A percentile compares a stretch with the other conserved stretches of the same genome.
These are phyloP conservation scores for Eragrostis curvula DNA, from an alignment of 176 grass and related monocot species.

Conservation along the genomic window DNA sequence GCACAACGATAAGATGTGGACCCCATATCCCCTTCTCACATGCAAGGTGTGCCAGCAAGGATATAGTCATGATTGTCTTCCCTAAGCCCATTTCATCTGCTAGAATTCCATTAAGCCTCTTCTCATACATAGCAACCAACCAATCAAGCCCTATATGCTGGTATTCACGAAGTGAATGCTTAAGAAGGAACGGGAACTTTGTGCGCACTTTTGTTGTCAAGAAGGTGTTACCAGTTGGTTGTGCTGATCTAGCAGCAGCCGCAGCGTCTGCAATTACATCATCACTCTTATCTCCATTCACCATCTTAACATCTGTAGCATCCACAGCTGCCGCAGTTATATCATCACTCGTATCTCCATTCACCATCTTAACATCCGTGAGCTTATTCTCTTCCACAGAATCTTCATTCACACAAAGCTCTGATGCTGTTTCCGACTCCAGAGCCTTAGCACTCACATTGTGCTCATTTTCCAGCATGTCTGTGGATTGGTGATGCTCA, in stretches of 20 bases:
- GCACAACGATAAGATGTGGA: slow-evolving; percentile 98
- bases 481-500: slow-evolving; percentile 39
- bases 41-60: slow-evolving; percentile 89
- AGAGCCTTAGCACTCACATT: slow-evolving; percentile 7
- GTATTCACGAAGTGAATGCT: slow-evolving; percentile 97
- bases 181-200: slow-evolving; percentile 97
- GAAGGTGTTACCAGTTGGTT: slow-evolving; percentile 99
- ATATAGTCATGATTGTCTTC: slow-evolving; percentile 99
- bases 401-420: slow-evolving; percentile 35
- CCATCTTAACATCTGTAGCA: slow-evolving; percentile 53
- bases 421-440: slow-evolving; percentile 33
- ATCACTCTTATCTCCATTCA: slow-evolving; percentile 59
- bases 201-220: slow-evolving; percentile 92
- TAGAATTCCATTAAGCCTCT: slow-evolving; percentile 98
- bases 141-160: slow-evolving; percentile 99
- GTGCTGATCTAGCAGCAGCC: slow-evolving; percentile 94
- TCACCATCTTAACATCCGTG: slow-evolving; percentile 43
- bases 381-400: slow-evolving; percentile 43
- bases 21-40: slow-evolving; percentile 99
- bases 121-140: slow-evolving; percentile 98
- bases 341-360: slow-evolving; percentile 65
- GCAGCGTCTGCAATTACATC: slow-evolving; percentile 93
- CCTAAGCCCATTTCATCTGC: slow-evolving; percentile 99
- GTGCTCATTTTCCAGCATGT: slow-evolving; percentile 31
- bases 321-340: slow-evolving; percentile 91